Evolutionary conservation across 108 stramenopile genomes (phyloP).

Genomic region (Stephanodiscus triporus): DNA sequence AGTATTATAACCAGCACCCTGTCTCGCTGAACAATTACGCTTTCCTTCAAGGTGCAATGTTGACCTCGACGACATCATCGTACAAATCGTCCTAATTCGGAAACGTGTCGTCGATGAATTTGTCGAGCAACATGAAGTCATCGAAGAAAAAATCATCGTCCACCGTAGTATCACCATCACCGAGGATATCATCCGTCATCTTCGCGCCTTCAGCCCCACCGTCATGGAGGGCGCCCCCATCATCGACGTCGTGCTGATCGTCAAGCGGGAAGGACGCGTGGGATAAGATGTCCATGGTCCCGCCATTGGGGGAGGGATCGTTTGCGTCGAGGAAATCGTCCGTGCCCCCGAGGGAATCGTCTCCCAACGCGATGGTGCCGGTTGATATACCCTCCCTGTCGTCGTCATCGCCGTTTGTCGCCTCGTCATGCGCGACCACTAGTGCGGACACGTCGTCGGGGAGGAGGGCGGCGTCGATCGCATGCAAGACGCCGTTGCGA

Average conservation of each 20-base stretch:
- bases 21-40: not conserved
- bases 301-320: too few species aligned
- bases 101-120: not conserved
- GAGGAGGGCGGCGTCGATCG: slow-evolving; percentile 9
- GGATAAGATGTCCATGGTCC: too few species aligned
- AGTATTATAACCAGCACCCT: not conserved
- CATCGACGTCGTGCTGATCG: not conserved
- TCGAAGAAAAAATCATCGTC: not conserved
- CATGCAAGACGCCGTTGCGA: slow-evolving; percentile 25
- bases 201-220: not conserved
- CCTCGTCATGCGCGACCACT: not conserved
- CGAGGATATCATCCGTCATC: not conserved
- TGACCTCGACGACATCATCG: not conserved
- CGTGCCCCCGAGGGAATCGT: not conserved
- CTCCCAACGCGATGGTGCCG: not conserved
- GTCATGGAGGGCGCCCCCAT: not conserved
- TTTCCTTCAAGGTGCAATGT: too few species aligned
- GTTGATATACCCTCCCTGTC: too few species aligned
- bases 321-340: not conserved
- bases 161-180: too few species aligned
- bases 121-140: not conserved
- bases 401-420: too few species aligned
- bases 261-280: not conserved
- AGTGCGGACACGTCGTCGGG: not conserved
- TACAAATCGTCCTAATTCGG: not conserved